phyloP scores from a whole-genome alignment of 179 eudicot genomes.

The Spergularia azorica region DNA sequence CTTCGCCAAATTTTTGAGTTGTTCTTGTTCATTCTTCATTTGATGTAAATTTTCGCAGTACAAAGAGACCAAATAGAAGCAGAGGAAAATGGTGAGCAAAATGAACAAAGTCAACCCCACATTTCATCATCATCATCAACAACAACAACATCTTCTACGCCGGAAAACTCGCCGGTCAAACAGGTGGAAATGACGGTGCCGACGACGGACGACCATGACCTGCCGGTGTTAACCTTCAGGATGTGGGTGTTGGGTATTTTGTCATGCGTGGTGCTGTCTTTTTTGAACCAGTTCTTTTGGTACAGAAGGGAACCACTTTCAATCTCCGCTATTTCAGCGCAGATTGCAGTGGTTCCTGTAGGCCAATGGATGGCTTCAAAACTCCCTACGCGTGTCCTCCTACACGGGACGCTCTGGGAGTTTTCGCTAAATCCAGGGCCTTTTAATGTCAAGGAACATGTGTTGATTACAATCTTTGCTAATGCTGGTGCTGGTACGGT shows the following conservation, averaged over 20 bases:
- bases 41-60: no score
- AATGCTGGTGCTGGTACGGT: conserved; percentile 92
- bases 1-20: no score
- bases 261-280: conserved; percentile 67
- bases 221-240: conserved; percentile 87
- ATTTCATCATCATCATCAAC: no score
- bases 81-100: no score
- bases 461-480: conserved; percentile 88
- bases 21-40: no score
- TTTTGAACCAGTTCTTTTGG: conserved; percentile 97
- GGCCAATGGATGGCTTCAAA: conserved; percentile 82
- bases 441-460: conserved; percentile 90
- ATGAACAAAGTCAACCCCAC: no score
- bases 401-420: conserved; percentile 64
- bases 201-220: conserved; percentile 61
- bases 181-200: conserved; percentile 91
- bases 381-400: conserved; percentile 52
- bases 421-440: conserved; percentile 91
- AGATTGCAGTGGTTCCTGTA: conserved; percentile 86
- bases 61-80: no score
- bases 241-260: conserved; percentile 86
- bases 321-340: conserved; percentile 89
- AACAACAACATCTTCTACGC: neutral
- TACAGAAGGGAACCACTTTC: conserved; percentile 77
- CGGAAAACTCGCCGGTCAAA: conserved; percentile 72